phyloP scores from a whole-genome alignment of 805 yeast genomes.

The Kuraishia capsulata region DNA sequence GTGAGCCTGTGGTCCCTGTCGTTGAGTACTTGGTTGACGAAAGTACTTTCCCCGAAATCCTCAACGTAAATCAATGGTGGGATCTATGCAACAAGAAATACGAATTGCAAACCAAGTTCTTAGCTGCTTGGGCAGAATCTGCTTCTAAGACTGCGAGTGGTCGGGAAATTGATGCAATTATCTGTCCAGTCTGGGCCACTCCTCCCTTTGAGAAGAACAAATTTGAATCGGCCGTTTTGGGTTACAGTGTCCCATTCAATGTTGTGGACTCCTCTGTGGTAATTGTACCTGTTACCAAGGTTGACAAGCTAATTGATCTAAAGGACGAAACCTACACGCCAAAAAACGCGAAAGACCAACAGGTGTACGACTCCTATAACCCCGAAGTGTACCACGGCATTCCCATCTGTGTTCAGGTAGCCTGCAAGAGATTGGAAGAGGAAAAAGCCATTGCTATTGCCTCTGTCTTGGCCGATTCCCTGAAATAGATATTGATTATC shows the following conservation, averaged over 20 bases:
- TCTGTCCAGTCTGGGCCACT: conserved; percentile 35
- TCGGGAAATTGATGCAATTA: conserved; percentile 36
- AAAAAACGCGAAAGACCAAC: conserved; percentile 32
- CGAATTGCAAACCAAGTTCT: conserved; percentile 25
- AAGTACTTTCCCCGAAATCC: background rate
- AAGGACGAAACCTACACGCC: conserved; percentile 13
- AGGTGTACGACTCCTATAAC: conserved; percentile 34
- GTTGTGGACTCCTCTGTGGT: conserved; percentile 40
- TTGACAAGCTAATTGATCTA: conserved; percentile 23
- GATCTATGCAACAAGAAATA: conserved; percentile 25
- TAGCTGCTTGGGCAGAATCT: conserved; percentile 27
- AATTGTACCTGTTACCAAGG: conserved; percentile 34
- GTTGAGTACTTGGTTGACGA: conserved; percentile 15
- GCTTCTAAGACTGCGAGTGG: conserved; percentile 22
- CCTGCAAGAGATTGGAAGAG: conserved; percentile 47
- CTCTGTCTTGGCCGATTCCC: conserved; percentile 13
- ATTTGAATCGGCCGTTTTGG: conserved; percentile 20
- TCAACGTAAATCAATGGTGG: conserved; percentile 26
- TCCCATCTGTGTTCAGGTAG: conserved; percentile 48
- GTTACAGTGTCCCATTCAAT: conserved; percentile 49
- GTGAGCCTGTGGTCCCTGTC: conserved; percentile 24
- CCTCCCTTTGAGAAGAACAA: conserved; percentile 30
- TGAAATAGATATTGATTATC: too few relatives aligned
- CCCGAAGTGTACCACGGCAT: conserved; percentile 38
- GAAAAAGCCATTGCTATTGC: conserved; percentile 40